Evolutionary conservation across 2,329 filamentous ascomycete species (phyloP).

Genomic region (Berkeleyomyces basicola): DNA sequence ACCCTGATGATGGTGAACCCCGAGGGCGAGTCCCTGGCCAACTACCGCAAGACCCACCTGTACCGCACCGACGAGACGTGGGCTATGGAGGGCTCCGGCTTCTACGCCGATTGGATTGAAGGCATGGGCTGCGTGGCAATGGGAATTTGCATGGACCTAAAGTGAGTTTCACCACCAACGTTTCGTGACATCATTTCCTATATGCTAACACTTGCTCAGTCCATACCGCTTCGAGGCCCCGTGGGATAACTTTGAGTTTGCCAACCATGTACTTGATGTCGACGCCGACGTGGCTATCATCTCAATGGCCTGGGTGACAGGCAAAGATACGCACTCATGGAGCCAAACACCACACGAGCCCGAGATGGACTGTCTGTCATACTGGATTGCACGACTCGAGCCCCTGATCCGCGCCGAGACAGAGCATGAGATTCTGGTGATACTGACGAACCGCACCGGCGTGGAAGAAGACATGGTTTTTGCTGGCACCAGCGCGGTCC

Average conservation of each 20-base stretch:
- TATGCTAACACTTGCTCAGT: slow-evolving; percentile 14
- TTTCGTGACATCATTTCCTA: not conserved
- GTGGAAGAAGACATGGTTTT: slow-evolving; percentile 50
- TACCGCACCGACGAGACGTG: slow-evolving; percentile 42
- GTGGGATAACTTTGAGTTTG: slow-evolving; percentile 27
- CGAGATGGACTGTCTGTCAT: slow-evolving; percentile 56
- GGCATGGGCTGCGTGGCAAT: slow-evolving; percentile 36
- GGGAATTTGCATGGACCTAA: slow-evolving; percentile 51
- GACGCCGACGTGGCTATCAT: slow-evolving; percentile 48
- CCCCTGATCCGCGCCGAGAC: slow-evolving; percentile 39
- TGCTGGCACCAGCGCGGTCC: slow-evolving; percentile 55
- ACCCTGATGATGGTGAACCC: slow-evolving; percentile 35
- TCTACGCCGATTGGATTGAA: slow-evolving; percentile 29
- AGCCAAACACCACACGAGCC: slow-evolving; percentile 37
- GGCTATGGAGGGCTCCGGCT: slow-evolving; percentile 38
- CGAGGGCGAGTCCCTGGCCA: slow-evolving; percentile 42
- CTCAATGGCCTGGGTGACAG: slow-evolving; percentile 64
- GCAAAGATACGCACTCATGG: slow-evolving; percentile 30
- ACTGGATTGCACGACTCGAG: slow-evolving; percentile 58
- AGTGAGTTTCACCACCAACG: slow-evolving; percentile 25
- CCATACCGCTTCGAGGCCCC: slow-evolving; percentile 25
- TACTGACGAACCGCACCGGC: slow-evolving; percentile 56
- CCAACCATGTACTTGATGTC: slow-evolving; percentile 38
- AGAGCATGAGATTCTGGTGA: slow-evolving; percentile 45
- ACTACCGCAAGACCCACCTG: slow-evolving; percentile 43